Conservation (phyloP, 257 asterid species). For the Schizonepeta tenuifolia region DNA sequence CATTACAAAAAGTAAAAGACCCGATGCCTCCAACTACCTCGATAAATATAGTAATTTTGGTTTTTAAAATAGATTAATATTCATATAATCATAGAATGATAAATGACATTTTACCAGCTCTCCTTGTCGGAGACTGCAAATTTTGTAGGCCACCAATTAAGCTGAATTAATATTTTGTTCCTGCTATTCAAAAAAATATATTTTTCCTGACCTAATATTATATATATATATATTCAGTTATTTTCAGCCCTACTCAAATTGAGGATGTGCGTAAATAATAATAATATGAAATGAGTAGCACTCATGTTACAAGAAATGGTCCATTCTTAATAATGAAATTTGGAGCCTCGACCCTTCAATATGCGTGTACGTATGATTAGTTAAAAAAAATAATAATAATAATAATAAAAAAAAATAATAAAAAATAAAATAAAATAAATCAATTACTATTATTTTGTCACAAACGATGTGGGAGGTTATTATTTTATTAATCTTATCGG, state of each 20-base stretch:
- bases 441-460: background rate
- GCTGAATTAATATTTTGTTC: no score
- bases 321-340: conserved; percentile 27
- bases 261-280: background rate
- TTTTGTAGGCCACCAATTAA: background rate
- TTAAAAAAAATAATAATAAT: no score
- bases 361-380: background rate
- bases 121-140: background rate
- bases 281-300: conserved; percentile 24
- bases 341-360: background rate
- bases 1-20: no score
- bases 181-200: background rate
- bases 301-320: conserved; percentile 25
- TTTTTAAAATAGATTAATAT: background rate
- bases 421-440: background rate
- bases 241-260: conserved; percentile 9
- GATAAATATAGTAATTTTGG: background rate
- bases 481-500: background rate
- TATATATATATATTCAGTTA: conserved; percentile 1
- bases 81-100: background rate
- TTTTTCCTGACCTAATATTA: background rate
- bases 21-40: no score
- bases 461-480: background rate
- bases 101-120: background rate
- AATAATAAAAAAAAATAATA: no score